These are phyloP conservation scores for Lipomyces mesembrius DNA, from an alignment of 805 yeast species.

Conservation along the genomic window DNA sequence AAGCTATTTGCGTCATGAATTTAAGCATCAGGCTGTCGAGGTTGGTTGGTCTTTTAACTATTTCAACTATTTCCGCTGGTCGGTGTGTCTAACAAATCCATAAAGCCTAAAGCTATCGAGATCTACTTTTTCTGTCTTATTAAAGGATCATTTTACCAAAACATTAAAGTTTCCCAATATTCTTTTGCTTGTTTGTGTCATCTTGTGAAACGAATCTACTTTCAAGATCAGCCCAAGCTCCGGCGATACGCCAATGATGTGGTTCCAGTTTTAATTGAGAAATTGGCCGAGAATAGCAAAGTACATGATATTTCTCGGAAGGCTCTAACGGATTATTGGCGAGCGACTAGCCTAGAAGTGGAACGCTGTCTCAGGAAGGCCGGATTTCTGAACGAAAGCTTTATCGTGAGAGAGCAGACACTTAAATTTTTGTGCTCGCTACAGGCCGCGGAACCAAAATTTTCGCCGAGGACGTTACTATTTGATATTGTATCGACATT, in stretches of 20 bases:
- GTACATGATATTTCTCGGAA: slow-evolving; percentile 42
- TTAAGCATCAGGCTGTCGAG: slow-evolving; percentile 36
- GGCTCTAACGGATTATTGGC: slow-evolving; percentile 48
- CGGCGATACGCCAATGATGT: slow-evolving; percentile 44
- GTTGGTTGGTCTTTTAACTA: slow-evolving; percentile 12
- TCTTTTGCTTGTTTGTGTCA: slow-evolving; percentile 54
- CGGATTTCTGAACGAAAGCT: slow-evolving; percentile 42
- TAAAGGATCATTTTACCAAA: slow-evolving; percentile 19
- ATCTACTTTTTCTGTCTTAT: slow-evolving; percentile 21
- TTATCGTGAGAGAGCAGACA: slow-evolving; percentile 40
- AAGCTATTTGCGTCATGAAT: slow-evolving; percentile 26
- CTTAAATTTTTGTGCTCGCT: slow-evolving; percentile 40
- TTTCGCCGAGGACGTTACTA: slow-evolving; percentile 45
- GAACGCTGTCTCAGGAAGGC: slow-evolving; percentile 44
- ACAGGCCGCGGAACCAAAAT: slow-evolving; percentile 40
- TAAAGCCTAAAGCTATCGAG: slow-evolving; percentile 30
- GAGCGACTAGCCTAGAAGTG: slow-evolving; percentile 45
- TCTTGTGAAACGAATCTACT: slow-evolving; percentile 51
- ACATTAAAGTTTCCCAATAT: slow-evolving; percentile 25
- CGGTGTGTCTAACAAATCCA: not conserved
- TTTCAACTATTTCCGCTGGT: not conserved
- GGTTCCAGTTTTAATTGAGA: slow-evolving; percentile 45
- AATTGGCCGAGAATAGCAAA: slow-evolving; percentile 44
- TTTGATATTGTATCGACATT: slow-evolving; percentile 44
- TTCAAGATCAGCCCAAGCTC: slow-evolving; percentile 47